A percentile compares a stretch with the other conserved stretches of the same genome.
These are phyloP conservation scores for Hanseniaspora mollemarum DNA, from an alignment of 805 yeast species.

Conservation along the genomic window DNA sequence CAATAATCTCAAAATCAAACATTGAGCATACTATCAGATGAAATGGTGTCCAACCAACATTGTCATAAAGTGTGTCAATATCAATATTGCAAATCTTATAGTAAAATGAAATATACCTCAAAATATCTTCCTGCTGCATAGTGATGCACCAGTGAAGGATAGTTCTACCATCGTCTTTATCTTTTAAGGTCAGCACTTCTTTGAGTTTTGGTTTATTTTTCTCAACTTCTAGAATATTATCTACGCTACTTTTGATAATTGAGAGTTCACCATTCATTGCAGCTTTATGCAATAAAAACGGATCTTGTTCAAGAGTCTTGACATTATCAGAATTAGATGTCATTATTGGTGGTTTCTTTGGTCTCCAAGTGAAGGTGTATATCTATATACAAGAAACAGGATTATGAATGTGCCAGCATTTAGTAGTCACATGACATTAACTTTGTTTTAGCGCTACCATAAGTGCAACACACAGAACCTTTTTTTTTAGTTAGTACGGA, in stretches of 20 bases:
- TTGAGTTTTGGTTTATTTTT: background rate
- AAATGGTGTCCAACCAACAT: conserved; percentile 77
- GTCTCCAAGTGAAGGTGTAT: too few species aligned
- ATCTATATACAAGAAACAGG: too few species aligned
- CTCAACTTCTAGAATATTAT: conserved; percentile 23
- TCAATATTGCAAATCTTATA: conserved; percentile 35
- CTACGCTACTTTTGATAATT: conserved; percentile 41
- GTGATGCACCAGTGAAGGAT: conserved; percentile 87
- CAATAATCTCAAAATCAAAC: conserved; percentile 48
- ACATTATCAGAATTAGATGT: background rate
- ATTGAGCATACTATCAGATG: conserved; percentile 59
- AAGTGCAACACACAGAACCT: background rate
- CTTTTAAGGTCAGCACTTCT: conserved; percentile 31
- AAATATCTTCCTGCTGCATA: conserved; percentile 42
- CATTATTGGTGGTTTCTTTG: background rate
- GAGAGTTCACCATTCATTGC: conserved; percentile 49
- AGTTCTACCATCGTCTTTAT: conserved; percentile 58
- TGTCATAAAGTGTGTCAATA: conserved; percentile 57
- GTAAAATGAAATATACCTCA: conserved; percentile 32
- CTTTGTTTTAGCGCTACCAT: background rate
- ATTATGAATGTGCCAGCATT: too few species aligned
- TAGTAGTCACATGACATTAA: too few species aligned
- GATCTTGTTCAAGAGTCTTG: conserved; percentile 3
- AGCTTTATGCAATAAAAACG: conserved; percentile 44
- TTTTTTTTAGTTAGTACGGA: too few species aligned